These are phyloP conservation scores for Rubia tinctorum DNA, from an alignment of 305 asterid species.

Conservation along the genomic window DNA sequence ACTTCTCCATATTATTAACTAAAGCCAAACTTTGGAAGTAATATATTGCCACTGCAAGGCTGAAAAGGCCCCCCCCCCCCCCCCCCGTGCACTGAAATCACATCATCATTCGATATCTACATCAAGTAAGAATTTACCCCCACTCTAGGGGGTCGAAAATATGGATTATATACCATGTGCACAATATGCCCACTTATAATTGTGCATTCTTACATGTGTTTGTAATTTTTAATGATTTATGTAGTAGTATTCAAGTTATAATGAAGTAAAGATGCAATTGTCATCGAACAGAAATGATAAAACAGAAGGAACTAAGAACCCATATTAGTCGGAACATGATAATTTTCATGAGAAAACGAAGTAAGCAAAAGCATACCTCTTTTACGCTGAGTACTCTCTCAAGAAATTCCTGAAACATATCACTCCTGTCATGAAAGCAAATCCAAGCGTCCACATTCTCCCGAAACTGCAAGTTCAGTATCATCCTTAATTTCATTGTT, in stretches of 20 bases:
- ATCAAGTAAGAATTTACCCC: not conserved
- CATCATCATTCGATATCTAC: not conserved
- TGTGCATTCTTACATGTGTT: not conserved
- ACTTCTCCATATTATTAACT: not conserved
- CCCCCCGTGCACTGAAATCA: not conserved
- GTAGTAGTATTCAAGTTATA: not conserved
- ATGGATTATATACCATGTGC: not conserved
- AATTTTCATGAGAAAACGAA: constrained; percentile 1
- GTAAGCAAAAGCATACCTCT: constrained; percentile 53
- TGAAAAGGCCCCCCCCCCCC: not conserved
- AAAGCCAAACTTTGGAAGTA: not conserved
- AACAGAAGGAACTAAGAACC: not conserved
- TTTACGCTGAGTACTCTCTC: constrained; percentile 85
- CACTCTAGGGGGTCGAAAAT: not conserved
- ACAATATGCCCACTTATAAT: not conserved
- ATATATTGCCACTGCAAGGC: too few relatives aligned
- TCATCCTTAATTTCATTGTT: not conserved
- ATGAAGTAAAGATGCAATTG: not conserved
- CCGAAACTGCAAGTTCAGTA: constrained; percentile 72
- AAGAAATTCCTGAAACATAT: constrained; percentile 78
- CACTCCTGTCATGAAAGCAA: constrained; percentile 77
- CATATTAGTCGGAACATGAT: not conserved
- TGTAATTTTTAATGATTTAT: not conserved
- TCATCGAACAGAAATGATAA: not conserved
- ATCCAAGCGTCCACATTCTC: constrained; percentile 98